Evolutionary conservation across 2,329 filamentous ascomycete species (phyloP).

Genomic region (Dendryphion nanum): DNA sequence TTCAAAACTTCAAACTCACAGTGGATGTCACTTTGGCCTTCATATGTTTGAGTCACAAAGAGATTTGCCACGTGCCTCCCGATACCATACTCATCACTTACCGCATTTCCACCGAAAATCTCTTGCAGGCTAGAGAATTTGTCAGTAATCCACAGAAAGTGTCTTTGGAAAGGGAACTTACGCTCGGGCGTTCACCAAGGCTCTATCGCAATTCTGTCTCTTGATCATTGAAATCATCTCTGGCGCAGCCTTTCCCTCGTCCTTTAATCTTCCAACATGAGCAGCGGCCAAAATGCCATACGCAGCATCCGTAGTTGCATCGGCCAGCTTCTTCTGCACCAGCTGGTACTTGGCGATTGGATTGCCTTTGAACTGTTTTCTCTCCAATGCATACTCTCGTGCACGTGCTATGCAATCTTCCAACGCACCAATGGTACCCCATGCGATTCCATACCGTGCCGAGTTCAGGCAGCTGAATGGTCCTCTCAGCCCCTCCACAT

Average conservation of each 20-base stretch:
- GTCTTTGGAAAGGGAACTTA: conserved; percentile 36
- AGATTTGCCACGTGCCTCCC: conserved; percentile 93
- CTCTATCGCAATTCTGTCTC: conserved; percentile 93
- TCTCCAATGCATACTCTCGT: conserved; percentile 82
- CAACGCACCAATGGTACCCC: conserved; percentile 89
- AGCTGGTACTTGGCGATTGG: conserved; percentile 95
- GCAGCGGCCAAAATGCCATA: conserved; percentile 87
- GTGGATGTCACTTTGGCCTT: conserved; percentile 97
- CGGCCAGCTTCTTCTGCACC: conserved; percentile 95
- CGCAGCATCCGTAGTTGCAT: conserved; percentile 85
- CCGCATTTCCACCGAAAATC: conserved; percentile 96
- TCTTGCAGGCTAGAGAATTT: conserved; percentile 68
- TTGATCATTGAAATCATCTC: conserved; percentile 99
- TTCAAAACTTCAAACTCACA: conserved; percentile 57
- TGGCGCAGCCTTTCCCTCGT: conserved; percentile 79
- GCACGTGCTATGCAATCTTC: conserved; percentile 86
- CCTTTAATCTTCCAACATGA: conserved; percentile 91
- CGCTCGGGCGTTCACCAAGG: conserved; percentile 72
- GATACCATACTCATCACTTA: conserved; percentile 94
- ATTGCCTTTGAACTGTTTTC: conserved; percentile 95
- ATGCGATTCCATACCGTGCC: conserved; percentile 88
- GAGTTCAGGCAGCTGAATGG: conserved; percentile 95
- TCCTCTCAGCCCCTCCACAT: conserved; percentile 79
- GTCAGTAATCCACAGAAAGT: conserved; percentile 7
- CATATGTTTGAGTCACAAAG: conserved; percentile 97